Evolutionary conservation across 108 stramenopile species (phyloP).

Genomic region (Cyclotella baltica): DNA sequence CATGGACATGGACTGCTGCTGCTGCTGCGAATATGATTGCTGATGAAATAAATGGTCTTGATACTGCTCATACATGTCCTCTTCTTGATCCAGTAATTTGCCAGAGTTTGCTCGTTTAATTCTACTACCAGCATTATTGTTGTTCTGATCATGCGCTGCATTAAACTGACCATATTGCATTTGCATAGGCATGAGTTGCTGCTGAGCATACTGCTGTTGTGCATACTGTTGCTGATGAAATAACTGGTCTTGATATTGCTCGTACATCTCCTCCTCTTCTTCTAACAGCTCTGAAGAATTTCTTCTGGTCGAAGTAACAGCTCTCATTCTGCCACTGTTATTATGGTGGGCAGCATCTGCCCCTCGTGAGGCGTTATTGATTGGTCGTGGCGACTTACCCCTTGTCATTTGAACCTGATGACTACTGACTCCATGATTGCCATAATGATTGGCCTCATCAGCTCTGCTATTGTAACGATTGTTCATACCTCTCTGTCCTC

Average conservation of each 20-base stretch:
- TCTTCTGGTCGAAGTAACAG: not conserved
- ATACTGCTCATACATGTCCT: conserved; percentile 28
- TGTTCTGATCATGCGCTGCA: not conserved
- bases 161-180: conserved; percentile 6
- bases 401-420: no score
- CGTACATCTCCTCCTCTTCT: conserved; percentile 27
- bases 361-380: no score
- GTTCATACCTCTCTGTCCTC: no score
- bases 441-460: no score
- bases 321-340: not conserved
- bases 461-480: no score
- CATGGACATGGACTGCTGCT: not conserved
- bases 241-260: conserved; percentile 23
- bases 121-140: not conserved
- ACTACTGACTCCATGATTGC: no score
- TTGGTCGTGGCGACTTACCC: no score
- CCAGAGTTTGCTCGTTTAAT: not conserved
- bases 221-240: conserved; percentile 1
- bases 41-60: conserved; percentile 22
- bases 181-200: not conserved
- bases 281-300: not conserved
- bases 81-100: conserved; percentile 15
- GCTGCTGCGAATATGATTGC: not conserved
- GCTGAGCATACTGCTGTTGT: not conserved
- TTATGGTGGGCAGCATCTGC: no score